Conservation (phyloP, 345 rosid genomes). For the Camelina hispida region DNA sequence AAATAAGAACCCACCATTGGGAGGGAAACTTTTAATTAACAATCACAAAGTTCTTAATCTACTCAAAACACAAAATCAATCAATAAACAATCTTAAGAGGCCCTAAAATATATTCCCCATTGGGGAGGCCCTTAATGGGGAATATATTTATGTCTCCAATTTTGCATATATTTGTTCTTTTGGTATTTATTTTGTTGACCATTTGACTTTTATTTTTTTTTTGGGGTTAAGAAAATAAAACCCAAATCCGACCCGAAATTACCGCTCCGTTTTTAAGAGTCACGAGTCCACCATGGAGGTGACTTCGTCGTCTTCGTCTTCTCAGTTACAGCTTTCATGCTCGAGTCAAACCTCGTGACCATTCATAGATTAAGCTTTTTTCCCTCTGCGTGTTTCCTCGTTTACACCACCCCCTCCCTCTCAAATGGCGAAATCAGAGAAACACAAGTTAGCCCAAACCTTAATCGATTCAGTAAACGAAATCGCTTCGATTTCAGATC, state of each 20-base stretch:
- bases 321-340: constrained; percentile 13
- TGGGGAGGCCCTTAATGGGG: no score
- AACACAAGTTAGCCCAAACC: constrained; percentile 48
- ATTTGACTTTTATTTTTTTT: neutral
- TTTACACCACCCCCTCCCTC: no score
- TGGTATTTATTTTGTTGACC: neutral
- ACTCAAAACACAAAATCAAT: no score
- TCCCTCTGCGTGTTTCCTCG: neutral
- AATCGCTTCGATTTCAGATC: constrained; percentile 59
- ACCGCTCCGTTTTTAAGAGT: neutral
- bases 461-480: constrained; percentile 66
- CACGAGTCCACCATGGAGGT: neutral
- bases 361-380: neutral
- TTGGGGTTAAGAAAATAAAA: neutral
- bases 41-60: no score
- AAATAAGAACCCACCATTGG: no score
- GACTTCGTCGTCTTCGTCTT: constrained; percentile 22
- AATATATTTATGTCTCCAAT: no score
- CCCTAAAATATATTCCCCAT: no score
- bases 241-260: neutral
- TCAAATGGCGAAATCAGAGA: constrained; percentile 55
- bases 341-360: constrained; percentile 9
- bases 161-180: no score
- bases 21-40: no score
- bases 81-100: no score